Percentiles rank a stretch among this genome's conserved stretches.
Conservation (phyloP, 2,329 filamentous ascomycete genomes). For the Herpotrichia juniperi region DNA sequence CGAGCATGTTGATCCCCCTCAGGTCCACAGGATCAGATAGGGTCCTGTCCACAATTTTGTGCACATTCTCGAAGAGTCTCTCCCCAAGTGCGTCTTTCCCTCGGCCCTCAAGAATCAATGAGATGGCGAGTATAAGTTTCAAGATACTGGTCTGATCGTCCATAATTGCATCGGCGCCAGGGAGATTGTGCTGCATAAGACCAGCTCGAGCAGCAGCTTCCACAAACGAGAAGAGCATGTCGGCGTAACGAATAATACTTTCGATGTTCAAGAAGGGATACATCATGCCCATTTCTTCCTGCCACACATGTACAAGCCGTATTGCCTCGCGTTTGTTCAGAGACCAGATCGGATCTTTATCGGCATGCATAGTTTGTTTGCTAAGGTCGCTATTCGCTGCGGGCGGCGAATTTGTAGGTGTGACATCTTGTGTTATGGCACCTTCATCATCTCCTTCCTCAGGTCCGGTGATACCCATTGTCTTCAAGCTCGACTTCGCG, state of each 20-base stretch:
- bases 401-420: slow-evolving; percentile 55
- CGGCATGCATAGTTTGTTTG: slow-evolving; percentile 45
- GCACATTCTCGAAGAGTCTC: slow-evolving; percentile 77
- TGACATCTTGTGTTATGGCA: slow-evolving; percentile 57
- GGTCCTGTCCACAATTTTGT: slow-evolving; percentile 70
- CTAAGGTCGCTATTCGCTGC: slow-evolving; percentile 17
- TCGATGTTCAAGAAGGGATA: slow-evolving; percentile 84
- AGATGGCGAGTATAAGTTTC: slow-evolving; percentile 83
- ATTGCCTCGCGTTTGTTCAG: slow-evolving; percentile 80
- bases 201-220: slow-evolving; percentile 68
- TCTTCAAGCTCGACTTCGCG: slow-evolving; percentile 83
- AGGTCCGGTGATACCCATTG: slow-evolving; percentile 80
- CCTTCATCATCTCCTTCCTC: slow-evolving; percentile 68
- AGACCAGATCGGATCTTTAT: slow-evolving; percentile 79
- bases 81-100: slow-evolving; percentile 78
- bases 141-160: slow-evolving; percentile 73
- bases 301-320: slow-evolving; percentile 77
- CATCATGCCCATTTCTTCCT: slow-evolving; percentile 92
- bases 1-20: slow-evolving; percentile 64
- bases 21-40: slow-evolving; percentile 63
- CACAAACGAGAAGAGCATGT: slow-evolving; percentile 73
- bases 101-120: slow-evolving; percentile 76
- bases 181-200: slow-evolving; percentile 59
- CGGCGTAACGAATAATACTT: slow-evolving; percentile 71
- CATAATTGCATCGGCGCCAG: slow-evolving; percentile 64